Conservation (phyloP, 768 basidiomycete genomes). For the Psilocybe cubensis region DNA sequence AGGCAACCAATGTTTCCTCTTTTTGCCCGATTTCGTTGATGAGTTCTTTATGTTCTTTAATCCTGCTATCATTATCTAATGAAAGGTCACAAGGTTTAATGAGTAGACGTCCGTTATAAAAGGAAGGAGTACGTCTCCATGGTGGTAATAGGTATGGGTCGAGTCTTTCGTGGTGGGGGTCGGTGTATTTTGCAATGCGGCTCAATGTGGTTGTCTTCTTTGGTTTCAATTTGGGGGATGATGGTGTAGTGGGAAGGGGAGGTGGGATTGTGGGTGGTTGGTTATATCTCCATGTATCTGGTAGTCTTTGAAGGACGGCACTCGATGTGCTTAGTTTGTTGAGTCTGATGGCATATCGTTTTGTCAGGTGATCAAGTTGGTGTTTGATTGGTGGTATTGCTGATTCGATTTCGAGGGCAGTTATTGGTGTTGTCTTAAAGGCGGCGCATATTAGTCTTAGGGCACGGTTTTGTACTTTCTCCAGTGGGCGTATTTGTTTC, state of each 20-base stretch:
- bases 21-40: neutral
- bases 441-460: conserved; percentile 34
- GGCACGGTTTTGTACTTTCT: conserved; percentile 30
- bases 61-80: conserved; percentile 1
- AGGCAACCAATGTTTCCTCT: conserved; percentile 5
- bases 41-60: conserved; percentile 2
- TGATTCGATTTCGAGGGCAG: conserved; percentile 35
- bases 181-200: conserved; percentile 14
- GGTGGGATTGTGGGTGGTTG: conserved; percentile 12
- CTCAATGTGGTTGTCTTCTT: conserved; percentile 14
- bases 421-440: conserved; percentile 33
- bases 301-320: conserved; percentile 23
- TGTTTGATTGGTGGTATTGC: conserved; percentile 31
- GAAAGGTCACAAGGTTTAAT: neutral
- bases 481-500: conserved; percentile 22
- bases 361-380: conserved; percentile 9
- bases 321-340: conserved; percentile 24
- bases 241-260: conserved; percentile 19
- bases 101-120: conserved; percentile 6
- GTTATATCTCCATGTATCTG: conserved; percentile 16
- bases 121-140: conserved; percentile 17
- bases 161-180: conserved; percentile 18
- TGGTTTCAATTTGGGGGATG: conserved; percentile 4
- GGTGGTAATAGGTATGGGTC: conserved; percentile 23
- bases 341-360: conserved; percentile 22